Conservation (phyloP, 805 yeast genomes). For the Wickerhamiella nectarea region DNA sequence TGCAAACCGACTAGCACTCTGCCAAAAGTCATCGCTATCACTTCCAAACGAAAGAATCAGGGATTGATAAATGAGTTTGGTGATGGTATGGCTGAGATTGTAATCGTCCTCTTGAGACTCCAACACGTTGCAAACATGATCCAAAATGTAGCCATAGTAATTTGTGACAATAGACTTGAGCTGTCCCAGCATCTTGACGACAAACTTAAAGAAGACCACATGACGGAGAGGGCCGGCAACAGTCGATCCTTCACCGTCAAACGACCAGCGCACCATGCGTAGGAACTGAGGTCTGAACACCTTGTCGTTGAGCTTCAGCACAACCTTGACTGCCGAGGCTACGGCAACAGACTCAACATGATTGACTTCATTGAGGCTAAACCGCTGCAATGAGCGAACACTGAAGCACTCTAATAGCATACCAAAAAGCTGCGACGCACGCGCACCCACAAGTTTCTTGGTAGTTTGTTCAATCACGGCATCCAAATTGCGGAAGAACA, state of each 20-base stretch:
- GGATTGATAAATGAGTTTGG: conserved; percentile 61
- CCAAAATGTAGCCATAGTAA: conserved; percentile 75
- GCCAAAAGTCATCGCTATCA: conserved; percentile 94
- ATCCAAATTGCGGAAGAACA: conserved; percentile 57
- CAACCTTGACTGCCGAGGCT: conserved; percentile 57
- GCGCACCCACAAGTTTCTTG: conserved; percentile 61
- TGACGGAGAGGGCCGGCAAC: conserved; percentile 40
- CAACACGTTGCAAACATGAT: conserved; percentile 36
- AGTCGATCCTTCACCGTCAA: conserved; percentile 51
- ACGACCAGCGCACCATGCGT: conserved; percentile 78
- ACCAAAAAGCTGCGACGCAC: conserved; percentile 52
- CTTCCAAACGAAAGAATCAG: conserved; percentile 69
- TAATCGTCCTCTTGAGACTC: conserved; percentile 19
- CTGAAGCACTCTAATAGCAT: conserved; percentile 62
- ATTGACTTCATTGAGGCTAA: conserved; percentile 60
- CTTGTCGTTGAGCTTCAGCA: conserved; percentile 86
- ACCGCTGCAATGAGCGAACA: conserved; percentile 42
- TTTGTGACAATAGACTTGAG: conserved; percentile 77
- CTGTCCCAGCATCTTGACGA: conserved; percentile 69
- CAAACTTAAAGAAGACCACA: conserved; percentile 69
- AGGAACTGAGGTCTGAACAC: conserved; percentile 87
- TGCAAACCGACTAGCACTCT: conserved; percentile 71
- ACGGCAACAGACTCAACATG: conserved; percentile 70
- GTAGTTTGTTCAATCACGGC: conserved; percentile 50
- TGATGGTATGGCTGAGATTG: conserved; percentile 37